phyloP scores from a whole-genome alignment of 352 stramenopile genomes.

The Globisporangium rhizosaccharum region DNA sequence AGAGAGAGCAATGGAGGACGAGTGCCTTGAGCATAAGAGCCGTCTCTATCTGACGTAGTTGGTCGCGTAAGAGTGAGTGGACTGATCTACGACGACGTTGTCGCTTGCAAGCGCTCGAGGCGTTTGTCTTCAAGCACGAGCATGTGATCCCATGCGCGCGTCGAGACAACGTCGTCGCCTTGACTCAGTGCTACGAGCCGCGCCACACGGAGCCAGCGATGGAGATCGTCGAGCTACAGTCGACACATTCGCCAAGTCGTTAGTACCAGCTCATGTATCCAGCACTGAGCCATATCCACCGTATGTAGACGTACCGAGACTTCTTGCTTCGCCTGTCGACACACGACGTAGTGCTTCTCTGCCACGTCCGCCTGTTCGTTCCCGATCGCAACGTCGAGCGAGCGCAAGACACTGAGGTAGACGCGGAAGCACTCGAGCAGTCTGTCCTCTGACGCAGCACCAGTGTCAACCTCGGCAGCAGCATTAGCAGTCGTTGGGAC shows the following conservation, averaged over 20 bases:
- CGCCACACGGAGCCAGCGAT: constrained; percentile 68
- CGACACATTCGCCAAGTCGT: constrained; percentile 1
- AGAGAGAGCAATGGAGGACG: background rate
- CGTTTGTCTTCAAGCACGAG: constrained; percentile 46
- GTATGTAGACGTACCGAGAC: constrained; percentile 45
- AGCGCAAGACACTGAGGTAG: constrained; percentile 55
- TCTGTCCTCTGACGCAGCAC: constrained; percentile 3
- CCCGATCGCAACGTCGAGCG: constrained; percentile 45
- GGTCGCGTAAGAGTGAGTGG: too few relatives aligned
- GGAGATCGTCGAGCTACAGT: constrained; percentile 64
- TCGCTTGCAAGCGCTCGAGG: constrained; percentile 19
- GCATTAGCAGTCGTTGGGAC: constrained; percentile 4
- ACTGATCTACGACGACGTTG: background rate
- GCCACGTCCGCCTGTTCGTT: constrained; percentile 74
- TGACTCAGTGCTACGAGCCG: constrained; percentile 64
- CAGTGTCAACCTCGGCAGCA: background rate
- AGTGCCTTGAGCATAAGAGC: background rate
- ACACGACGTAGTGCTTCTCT: constrained; percentile 75
- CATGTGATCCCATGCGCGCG: constrained; percentile 49
- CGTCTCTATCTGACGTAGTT: background rate
- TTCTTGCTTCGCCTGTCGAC: constrained; percentile 59
- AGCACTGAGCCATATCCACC: background rate
- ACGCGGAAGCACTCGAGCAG: constrained; percentile 63
- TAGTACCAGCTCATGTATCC: background rate
- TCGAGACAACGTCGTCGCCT: constrained; percentile 47